Conservation (phyloP, 257 asterid species). For the Cynanchum wilfordii region DNA sequence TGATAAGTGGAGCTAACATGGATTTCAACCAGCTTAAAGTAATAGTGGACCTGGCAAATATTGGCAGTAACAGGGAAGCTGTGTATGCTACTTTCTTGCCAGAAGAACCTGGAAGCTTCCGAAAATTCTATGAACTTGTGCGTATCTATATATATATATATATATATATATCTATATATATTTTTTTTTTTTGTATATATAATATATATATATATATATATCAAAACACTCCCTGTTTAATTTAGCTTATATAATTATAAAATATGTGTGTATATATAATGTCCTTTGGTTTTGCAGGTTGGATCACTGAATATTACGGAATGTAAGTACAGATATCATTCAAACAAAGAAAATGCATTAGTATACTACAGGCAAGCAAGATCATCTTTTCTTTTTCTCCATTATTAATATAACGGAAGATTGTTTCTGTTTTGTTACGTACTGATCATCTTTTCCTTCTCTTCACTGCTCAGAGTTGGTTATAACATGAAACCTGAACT, state of each 20-base stretch:
- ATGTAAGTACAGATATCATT: slow-evolving; percentile 70
- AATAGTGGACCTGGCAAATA: slow-evolving; percentile 89
- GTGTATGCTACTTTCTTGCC: slow-evolving; percentile 77
- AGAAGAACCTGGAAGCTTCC: slow-evolving; percentile 78
- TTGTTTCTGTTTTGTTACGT: background rate
- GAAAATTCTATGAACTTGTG: slow-evolving; percentile 64
- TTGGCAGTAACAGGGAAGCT: slow-evolving; percentile 82
- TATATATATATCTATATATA: too few species aligned
- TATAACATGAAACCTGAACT: slow-evolving; percentile 69
- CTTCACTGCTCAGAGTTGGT: slow-evolving; percentile 55
- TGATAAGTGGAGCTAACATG: slow-evolving; percentile 97
- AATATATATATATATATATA: background rate
- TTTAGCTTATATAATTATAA: background rate
- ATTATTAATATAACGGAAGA: too few species aligned
- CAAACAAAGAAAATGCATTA: slow-evolving; percentile 57
- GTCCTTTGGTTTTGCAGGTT: slow-evolving; percentile 41
- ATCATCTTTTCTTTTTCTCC: slow-evolving; percentile 14
- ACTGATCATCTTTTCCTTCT: slow-evolving; percentile 5
- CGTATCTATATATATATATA: slow-evolving; percentile 12
- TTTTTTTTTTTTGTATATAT: too few species aligned
- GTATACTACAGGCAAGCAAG: slow-evolving; percentile 69
- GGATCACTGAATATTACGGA: slow-evolving; percentile 87
- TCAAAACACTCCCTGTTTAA: too few species aligned
- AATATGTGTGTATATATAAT: background rate
- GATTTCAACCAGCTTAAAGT: slow-evolving; percentile 82